phyloP scores from a whole-genome alignment of 2,329 filamentous ascomycete species.

The Laburnicola sp. region DNA sequence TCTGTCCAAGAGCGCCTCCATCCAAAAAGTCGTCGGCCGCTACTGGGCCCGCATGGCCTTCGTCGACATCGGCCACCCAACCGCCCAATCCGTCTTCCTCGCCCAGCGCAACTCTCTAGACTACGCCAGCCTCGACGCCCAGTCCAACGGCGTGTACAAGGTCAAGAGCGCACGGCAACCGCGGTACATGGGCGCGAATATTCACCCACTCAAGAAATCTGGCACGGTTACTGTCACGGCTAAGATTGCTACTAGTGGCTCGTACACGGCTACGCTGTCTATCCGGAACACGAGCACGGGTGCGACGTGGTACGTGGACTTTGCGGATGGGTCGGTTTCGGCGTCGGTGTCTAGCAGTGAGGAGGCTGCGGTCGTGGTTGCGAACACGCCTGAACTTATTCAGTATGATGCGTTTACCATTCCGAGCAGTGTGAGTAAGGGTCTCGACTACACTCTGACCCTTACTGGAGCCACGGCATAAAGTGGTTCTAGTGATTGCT shows the following conservation, averaged over 20 bases:
- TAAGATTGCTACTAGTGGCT: conserved; percentile 7
- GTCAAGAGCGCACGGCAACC: conserved; percentile 50
- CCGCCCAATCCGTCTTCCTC: conserved; percentile 47
- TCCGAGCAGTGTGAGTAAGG: conserved; percentile 11
- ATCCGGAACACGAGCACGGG: conserved; percentile 9
- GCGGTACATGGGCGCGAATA: conserved; percentile 56
- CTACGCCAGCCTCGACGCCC: conserved; percentile 49
- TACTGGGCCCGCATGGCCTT: conserved; percentile 60
- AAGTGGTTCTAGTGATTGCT: no score
- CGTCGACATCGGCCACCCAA: conserved; percentile 53
- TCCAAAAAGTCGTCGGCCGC: conserved; percentile 49
- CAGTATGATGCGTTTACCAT: conserved; percentile 19
- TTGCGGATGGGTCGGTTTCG: conserved; percentile 13
- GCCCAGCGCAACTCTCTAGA: conserved; percentile 42
- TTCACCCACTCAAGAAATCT: conserved; percentile 49
- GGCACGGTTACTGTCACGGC: conserved; percentile 25
- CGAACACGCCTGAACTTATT: conserved; percentile 17
- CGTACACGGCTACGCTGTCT: conserved; percentile 17
- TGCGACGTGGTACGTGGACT: conserved; percentile 15
- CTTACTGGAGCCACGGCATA: conserved; percentile 15
- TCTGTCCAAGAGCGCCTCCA: conserved; percentile 40
- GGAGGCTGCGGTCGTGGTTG: conserved; percentile 17
- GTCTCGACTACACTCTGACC: conserved; percentile 16
- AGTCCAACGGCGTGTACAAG: conserved; percentile 42
- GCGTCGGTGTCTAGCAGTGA: conserved; percentile 10